Evolutionary conservation across 2,329 filamentous ascomycete species (phyloP).

Genomic region (Dactylellina parvicollis): DNA sequence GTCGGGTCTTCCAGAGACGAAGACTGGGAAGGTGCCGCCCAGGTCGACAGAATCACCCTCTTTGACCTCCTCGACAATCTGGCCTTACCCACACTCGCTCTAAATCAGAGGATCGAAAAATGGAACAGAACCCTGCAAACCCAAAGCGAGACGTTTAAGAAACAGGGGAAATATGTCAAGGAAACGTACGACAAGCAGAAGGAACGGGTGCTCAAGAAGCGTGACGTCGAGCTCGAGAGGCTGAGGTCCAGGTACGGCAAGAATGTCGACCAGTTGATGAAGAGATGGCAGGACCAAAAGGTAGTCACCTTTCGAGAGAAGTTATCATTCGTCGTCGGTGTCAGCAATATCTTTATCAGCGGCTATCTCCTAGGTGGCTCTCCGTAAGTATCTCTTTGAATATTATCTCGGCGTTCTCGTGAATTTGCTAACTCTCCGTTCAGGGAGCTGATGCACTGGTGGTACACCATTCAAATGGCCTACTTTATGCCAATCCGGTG

Average conservation of each 20-base stretch:
- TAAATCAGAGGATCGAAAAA: slow-evolving; percentile 90
- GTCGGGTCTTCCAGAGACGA: slow-evolving; percentile 48
- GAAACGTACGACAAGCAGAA: slow-evolving; percentile 80
- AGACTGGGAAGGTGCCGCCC: slow-evolving; percentile 63
- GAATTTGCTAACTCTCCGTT: neutral
- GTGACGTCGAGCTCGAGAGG: slow-evolving; percentile 57
- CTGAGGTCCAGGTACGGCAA: slow-evolving; percentile 57
- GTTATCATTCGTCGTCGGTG: slow-evolving; percentile 92
- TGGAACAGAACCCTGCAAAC: slow-evolving; percentile 82
- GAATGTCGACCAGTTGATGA: slow-evolving; percentile 57
- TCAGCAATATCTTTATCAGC: slow-evolving; percentile 96
- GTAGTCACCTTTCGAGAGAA: slow-evolving; percentile 91
- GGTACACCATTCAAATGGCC: slow-evolving; percentile 86
- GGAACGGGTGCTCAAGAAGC: slow-evolving; percentile 80
- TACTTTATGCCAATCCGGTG: slow-evolving; percentile 98
- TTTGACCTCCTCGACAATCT: slow-evolving; percentile 95
- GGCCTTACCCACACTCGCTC: slow-evolving; percentile 63
- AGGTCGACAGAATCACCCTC: slow-evolving; percentile 86
- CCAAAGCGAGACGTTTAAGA: slow-evolving; percentile 84
- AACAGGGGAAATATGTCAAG: slow-evolving; percentile 82
- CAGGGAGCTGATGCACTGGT: slow-evolving; percentile 75
- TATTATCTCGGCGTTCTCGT: neutral
- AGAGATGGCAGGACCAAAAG: slow-evolving; percentile 85
- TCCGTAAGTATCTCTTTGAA: slow-evolving; percentile 63
- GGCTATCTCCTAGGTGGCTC: slow-evolving; percentile 89